Percentiles rank a stretch among this genome's conserved stretches.
These are phyloP conservation scores for Penicillium coprophilum DNA, from an alignment of 495 filamentous ascomycete genomes.

Conservation along the genomic window DNA sequence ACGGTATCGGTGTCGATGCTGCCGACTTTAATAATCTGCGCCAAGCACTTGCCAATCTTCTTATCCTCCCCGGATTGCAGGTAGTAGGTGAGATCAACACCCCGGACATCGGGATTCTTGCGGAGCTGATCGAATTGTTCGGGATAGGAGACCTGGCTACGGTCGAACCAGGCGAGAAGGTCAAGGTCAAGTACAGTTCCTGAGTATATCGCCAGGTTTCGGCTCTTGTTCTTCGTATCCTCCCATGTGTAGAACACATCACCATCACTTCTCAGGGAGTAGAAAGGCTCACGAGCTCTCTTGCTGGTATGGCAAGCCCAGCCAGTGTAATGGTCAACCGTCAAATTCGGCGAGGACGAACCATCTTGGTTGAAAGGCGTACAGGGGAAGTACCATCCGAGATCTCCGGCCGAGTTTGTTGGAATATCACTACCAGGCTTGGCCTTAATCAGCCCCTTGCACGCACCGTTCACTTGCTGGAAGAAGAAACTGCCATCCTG, in stretches of 20 bases:
- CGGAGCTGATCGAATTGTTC: conserved; percentile 75
- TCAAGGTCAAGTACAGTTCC: conserved; percentile 93
- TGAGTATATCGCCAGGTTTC: conserved; percentile 90
- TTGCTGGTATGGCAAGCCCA: conserved; percentile 87
- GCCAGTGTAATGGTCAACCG: conserved; percentile 71
- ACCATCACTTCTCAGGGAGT: conserved; percentile 57
- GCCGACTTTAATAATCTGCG: conserved; percentile 92
- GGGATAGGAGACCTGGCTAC: conserved; percentile 75
- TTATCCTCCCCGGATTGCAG: conserved; percentile 78
- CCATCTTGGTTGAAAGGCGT: conserved; percentile 90
- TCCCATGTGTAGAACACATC: conserved; percentile 96
- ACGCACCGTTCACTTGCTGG: conserved; percentile 97
- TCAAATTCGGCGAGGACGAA: conserved; percentile 71
- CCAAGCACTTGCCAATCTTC: conserved; percentile 76
- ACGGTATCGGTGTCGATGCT: conserved; percentile 95
- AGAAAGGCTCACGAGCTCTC: conserved; percentile 69
- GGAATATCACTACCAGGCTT: conserved; percentile 73
- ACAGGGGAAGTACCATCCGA: conserved; percentile 99
- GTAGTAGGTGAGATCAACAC: conserved; percentile 87
- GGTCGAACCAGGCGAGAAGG: conserved; percentile 88
- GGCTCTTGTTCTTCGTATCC: conserved; percentile 81
- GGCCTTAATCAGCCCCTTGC: conserved; percentile 83
- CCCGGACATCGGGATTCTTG: conserved; percentile 70
- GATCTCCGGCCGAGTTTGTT: conserved; percentile 65
- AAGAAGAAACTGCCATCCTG: conserved; percentile 95